Percentiles rank a stretch among this genome's conserved stretches.
Evolutionary conservation across 1,139 yeast species (phyloP).

Genomic region (Torulaspora globosa): DNA sequence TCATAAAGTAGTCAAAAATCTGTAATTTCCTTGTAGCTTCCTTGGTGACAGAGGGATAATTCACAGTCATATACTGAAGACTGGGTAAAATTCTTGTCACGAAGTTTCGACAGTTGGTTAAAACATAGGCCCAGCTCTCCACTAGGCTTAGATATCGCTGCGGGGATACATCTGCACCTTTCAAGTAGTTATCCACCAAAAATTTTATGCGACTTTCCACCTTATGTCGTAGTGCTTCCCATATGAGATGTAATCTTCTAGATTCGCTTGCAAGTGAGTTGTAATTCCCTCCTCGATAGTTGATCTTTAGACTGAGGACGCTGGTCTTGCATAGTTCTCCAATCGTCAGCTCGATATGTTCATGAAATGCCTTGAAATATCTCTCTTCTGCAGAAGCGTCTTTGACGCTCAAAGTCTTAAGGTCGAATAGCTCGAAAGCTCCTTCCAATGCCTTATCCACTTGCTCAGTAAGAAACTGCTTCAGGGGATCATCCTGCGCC

Average conservation of each 20-base stretch:
- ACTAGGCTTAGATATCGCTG: not conserved
- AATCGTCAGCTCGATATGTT: not conserved
- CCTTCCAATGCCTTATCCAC: not conserved
- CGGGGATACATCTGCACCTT: not conserved
- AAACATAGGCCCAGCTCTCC: slow-evolving; percentile 1
- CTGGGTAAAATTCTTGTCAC: slow-evolving; percentile 8
- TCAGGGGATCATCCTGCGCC: not conserved
- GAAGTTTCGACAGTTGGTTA: slow-evolving; percentile 2
- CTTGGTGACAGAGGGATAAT: slow-evolving; percentile 9
- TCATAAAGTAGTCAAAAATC: slow-evolving; percentile 4
- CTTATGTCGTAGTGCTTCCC: slow-evolving; percentile 2
- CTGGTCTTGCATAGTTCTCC: not conserved
- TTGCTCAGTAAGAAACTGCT: not conserved
- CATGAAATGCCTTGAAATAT: not conserved
- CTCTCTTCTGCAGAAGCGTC: not conserved
- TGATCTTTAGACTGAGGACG: not conserved
- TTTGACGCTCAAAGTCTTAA: not conserved
- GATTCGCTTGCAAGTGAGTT: not conserved
- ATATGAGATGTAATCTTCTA: slow-evolving; percentile 1
- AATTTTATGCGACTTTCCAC: not conserved
- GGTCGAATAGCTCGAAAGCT: not conserved
- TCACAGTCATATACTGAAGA: slow-evolving; percentile 9
- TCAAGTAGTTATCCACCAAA: slow-evolving; percentile 4
- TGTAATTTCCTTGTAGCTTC: slow-evolving; percentile 7
- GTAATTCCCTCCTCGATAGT: not conserved